Percentiles rank a stretch among this genome's conserved stretches.
phyloP scores from a whole-genome alignment of 805 yeast genomes.

The Candida morakotiae region DNA sequence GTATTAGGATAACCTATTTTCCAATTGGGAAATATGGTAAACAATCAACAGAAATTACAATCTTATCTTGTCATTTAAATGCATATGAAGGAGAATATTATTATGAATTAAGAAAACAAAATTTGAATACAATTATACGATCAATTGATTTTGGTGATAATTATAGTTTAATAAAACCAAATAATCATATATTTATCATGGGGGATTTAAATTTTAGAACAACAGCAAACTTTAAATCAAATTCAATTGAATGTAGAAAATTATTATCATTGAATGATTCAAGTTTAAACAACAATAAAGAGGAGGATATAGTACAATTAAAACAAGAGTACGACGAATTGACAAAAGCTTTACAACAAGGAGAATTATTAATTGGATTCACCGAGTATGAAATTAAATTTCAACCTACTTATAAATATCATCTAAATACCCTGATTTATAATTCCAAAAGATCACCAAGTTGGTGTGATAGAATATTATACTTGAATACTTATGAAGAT shows the following conservation, averaged over 20 bases:
- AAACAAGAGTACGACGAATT: slow-evolving; percentile 49
- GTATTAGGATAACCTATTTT: slow-evolving; percentile 44
- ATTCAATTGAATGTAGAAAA: slow-evolving; percentile 11
- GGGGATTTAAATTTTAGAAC: slow-evolving; percentile 88
- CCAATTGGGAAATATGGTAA: slow-evolving; percentile 16
- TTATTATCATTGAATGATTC: slow-evolving; percentile 23
- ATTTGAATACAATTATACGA: slow-evolving; percentile 46
- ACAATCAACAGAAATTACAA: slow-evolving; percentile 43
- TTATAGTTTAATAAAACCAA: slow-evolving; percentile 46
- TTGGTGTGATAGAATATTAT: slow-evolving; percentile 87
- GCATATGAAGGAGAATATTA: slow-evolving; percentile 69
- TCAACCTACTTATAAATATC: slow-evolving; percentile 77
- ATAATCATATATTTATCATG: slow-evolving; percentile 61
- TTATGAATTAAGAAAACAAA: slow-evolving; percentile 47
- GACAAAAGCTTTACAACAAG: slow-evolving; percentile 32
- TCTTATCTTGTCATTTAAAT: slow-evolving; percentile 67
- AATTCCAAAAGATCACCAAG: slow-evolving; percentile 66
- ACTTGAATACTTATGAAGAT: slow-evolving; percentile 37
- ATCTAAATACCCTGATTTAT: slow-evolving; percentile 47
- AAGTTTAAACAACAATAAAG: slow-evolving; percentile 6
- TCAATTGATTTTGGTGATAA: slow-evolving; percentile 59
- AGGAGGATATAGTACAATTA: slow-evolving; percentile 11
- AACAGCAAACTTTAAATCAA: slow-evolving; percentile 14
- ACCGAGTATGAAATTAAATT: slow-evolving; percentile 62
- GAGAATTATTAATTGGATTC: slow-evolving; percentile 57